Percentiles rank a stretch among this genome's conserved stretches.
phyloP scores from a whole-genome alignment of 305 asterid species.

The Solanum hybrid region DNA sequence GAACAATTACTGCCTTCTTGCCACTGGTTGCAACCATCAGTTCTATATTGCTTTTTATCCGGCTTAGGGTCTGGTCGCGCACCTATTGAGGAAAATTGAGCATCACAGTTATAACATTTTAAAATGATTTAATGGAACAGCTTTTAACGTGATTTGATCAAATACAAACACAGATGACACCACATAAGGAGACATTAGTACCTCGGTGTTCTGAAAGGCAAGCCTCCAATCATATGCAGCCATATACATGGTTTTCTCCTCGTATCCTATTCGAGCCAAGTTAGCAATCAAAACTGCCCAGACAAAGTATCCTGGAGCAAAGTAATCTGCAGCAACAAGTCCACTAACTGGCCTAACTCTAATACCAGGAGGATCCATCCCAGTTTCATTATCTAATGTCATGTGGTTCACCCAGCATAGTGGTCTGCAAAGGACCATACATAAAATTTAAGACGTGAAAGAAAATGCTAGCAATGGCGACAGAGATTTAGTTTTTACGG shows the following conservation, averaged over 20 bases:
- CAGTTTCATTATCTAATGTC: constrained; percentile 91
- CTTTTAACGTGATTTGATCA: neutral
- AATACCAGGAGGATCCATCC: constrained; percentile 79
- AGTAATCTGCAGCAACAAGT: constrained; percentile 97
- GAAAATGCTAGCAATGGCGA: neutral
- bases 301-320: constrained; percentile 92
- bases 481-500: neutral
- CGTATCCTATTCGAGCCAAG: constrained; percentile 87
- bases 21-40: constrained; percentile 77
- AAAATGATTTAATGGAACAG: neutral
- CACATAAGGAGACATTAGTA: constrained; percentile 8
- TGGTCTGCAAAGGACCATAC: constrained; percentile 45
- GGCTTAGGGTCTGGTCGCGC: constrained; percentile 63
- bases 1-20: constrained; percentile 70
- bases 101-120: neutral
- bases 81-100: constrained; percentile 31
- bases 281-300: constrained; percentile 96
- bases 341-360: constrained; percentile 89
- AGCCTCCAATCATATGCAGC: constrained; percentile 99
- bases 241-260: constrained; percentile 94
- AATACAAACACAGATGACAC: neutral
- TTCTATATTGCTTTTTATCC: constrained; percentile 74
- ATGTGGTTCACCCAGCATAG: constrained; percentile 94
- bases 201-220: constrained; percentile 96
- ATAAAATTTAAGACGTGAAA: neutral